Evolutionary conservation across 129 eudicot species (phyloP).

Genomic region (Ambrosia trifida): DNA sequence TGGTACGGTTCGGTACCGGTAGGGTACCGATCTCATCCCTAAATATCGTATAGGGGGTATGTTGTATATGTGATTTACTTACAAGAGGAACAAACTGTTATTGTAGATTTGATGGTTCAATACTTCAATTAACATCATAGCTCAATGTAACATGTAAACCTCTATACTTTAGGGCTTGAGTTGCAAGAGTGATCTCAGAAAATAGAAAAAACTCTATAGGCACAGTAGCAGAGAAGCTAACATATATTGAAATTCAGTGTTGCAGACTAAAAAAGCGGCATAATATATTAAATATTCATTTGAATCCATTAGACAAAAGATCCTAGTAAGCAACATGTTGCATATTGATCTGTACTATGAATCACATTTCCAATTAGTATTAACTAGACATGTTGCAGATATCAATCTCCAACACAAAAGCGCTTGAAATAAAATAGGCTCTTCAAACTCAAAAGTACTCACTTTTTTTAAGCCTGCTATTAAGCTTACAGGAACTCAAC

Average conservation of each 20-base stretch:
- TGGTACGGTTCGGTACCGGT: no score
- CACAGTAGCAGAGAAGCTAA: not conserved
- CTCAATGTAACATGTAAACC: conserved; percentile 3
- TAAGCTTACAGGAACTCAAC: conserved; percentile 77
- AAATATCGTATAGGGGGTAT: not conserved
- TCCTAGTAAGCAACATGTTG: not conserved
- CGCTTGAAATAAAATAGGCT: not conserved
- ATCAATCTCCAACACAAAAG: not conserved
- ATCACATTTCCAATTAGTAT: not conserved
- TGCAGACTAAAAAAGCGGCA: not conserved
- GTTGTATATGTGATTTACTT: not conserved
- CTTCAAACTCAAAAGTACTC: conserved; percentile 32
- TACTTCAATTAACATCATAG: conserved; percentile 14
- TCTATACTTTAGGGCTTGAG: conserved; percentile 17
- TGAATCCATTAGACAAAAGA: not conserved
- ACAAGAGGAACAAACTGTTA: not conserved
- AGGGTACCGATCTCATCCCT: no score
- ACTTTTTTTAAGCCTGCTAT: conserved; percentile 79
- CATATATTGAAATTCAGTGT: conserved; percentile 9
- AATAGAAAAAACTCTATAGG: not conserved
- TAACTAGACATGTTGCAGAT: not conserved
- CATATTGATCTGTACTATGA: not conserved
- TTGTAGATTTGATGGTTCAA: not conserved
- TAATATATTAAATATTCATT: not conserved
- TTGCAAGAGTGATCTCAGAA: conserved; percentile 21